Evolutionary conservation across 768 basidiomycete species (phyloP).

Genomic region (Collybia mongolica): DNA sequence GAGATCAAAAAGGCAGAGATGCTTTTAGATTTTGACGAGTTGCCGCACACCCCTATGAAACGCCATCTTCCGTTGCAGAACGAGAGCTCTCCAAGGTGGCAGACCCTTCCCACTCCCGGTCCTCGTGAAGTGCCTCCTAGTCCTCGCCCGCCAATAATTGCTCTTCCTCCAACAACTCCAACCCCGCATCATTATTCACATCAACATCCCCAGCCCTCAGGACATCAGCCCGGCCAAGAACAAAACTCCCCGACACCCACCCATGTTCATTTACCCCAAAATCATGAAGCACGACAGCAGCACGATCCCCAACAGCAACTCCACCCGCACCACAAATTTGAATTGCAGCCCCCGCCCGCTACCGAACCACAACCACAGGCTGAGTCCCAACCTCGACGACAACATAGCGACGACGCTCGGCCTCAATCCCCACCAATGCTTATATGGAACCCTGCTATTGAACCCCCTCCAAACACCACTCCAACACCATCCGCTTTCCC

Average conservation of each 20-base stretch:
- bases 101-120: constrained; percentile 59
- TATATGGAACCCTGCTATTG: constrained; percentile 78
- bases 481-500: constrained; percentile 62
- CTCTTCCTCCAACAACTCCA: constrained; percentile 47
- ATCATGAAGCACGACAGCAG: constrained; percentile 11
- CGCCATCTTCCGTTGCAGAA: constrained; percentile 28
- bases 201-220: constrained; percentile 9
- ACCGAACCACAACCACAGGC: constrained; percentile 20
- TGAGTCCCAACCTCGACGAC: constrained; percentile 7
- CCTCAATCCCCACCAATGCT: constrained; percentile 63
- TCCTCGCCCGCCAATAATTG: constrained; percentile 46
- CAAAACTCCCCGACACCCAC: constrained; percentile 3
- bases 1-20: constrained; percentile 9
- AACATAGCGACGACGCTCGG: constrained; percentile 30
- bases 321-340: background rate
- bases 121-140: constrained; percentile 62
- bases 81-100: constrained; percentile 38
- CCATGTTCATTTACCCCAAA: background rate
- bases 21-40: constrained; percentile 22
- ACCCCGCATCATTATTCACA: constrained; percentile 20
- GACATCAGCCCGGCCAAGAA: background rate
- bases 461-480: constrained; percentile 70
- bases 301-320: constrained; percentile 13
- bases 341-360: constrained; percentile 12
- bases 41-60: constrained; percentile 36